Evolutionary conservation across 257 asterid genomes (phyloP).

Genomic region (Solanum clarkiae): DNA sequence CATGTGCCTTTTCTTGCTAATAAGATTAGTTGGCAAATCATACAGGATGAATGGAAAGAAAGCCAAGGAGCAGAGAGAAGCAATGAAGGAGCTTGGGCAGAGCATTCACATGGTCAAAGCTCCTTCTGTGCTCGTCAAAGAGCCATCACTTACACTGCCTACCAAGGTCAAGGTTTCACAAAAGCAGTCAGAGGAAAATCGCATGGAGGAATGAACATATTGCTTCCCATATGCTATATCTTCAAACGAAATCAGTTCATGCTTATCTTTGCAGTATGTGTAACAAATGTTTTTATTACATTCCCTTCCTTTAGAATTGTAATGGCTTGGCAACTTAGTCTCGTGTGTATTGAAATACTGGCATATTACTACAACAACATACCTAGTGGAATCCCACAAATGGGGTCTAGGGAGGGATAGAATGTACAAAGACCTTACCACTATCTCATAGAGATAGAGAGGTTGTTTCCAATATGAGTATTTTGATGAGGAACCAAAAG

Average conservation of each 20-base stretch:
- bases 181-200: slow-evolving; percentile 2
- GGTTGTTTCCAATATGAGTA: too few species aligned
- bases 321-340: too few species aligned
- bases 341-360: too few species aligned
- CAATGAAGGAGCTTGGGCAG: slow-evolving; percentile 29
- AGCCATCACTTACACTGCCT: slow-evolving; percentile 27
- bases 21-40: slow-evolving; percentile 14
- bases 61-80: slow-evolving; percentile 27
- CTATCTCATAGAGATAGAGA: too few species aligned
- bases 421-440: too few species aligned
- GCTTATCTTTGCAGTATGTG: too few species aligned
- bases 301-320: too few species aligned
- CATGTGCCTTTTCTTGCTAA: neutral
- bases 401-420: too few species aligned
- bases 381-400: too few species aligned
- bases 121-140: slow-evolving; percentile 27
- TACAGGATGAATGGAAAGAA: slow-evolving; percentile 58
- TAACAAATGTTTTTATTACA: too few species aligned
- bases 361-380: too few species aligned
- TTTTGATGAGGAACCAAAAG: too few species aligned
- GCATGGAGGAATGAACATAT: slow-evolving; percentile 20
- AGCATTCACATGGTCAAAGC: slow-evolving; percentile 47
- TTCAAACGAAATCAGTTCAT: neutral
- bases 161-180: slow-evolving; percentile 19
- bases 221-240: neutral